Conservation (phyloP, 228 moss, liverwort and hornwort species). For the Sphagnum magellanicum region DNA sequence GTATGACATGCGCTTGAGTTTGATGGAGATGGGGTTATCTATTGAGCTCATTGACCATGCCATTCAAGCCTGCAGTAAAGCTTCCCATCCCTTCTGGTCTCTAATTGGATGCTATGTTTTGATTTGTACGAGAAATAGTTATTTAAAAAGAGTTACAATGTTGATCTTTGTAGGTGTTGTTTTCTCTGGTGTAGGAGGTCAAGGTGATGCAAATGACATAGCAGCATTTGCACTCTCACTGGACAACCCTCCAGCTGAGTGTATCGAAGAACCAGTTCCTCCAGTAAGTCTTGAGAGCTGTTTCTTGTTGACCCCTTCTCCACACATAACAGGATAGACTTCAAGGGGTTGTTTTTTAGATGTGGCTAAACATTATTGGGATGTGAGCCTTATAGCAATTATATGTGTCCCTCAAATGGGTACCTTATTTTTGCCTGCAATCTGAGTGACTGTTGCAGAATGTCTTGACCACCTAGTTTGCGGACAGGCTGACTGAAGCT, state of each 20-base stretch:
- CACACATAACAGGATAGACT: neutral
- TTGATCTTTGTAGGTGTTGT: neutral
- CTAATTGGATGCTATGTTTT: neutral
- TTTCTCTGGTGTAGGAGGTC: neutral
- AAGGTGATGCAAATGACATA: neutral
- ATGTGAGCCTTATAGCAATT: too few species aligned
- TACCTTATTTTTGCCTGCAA: neutral
- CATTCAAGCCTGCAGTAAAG: conserved; percentile 18
- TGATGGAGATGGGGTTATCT: conserved; percentile 23
- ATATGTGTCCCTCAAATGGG: too few species aligned
- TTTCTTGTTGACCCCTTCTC: neutral
- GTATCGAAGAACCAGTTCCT: neutral
- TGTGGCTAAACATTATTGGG: neutral
- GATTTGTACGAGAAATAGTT: neutral
- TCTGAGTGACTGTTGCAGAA: neutral
- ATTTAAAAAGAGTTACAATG: neutral
- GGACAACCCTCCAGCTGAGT: neutral
- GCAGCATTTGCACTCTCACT: neutral
- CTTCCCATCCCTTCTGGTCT: neutral
- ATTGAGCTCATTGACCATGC: conserved; percentile 34
- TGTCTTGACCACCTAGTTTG: neutral
- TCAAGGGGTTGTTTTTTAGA: neutral
- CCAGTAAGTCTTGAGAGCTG: neutral
- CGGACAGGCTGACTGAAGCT: neutral
- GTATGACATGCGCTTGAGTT: neutral